Evolutionary conservation across 2,329 filamentous ascomycete species (phyloP).

Genomic region (Xylariaceae sp.): DNA sequence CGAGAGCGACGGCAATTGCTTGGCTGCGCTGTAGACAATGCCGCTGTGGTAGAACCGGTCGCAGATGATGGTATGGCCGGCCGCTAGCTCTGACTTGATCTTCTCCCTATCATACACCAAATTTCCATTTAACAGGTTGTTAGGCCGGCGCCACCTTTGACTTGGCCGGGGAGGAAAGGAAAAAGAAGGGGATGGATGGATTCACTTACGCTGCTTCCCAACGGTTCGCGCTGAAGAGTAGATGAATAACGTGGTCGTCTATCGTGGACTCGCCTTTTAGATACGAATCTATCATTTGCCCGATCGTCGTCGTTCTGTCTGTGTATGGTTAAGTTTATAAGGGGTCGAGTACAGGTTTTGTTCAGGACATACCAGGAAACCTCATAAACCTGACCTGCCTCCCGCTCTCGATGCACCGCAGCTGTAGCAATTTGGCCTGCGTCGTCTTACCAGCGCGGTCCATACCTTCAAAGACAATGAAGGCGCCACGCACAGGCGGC

Average conservation of each 20-base stretch:
- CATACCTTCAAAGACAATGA: conserved; percentile 82
- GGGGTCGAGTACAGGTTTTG: no score
- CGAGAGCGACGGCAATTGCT: conserved; percentile 63
- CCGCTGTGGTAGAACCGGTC: conserved; percentile 96
- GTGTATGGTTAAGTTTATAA: not conserved
- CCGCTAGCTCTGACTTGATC: conserved; percentile 49
- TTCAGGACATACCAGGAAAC: conserved; percentile 47
- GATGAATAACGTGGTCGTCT: conserved; percentile 84
- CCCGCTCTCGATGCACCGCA: conserved; percentile 46
- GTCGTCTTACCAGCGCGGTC: conserved; percentile 91
- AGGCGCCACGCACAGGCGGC: conserved; percentile 53
- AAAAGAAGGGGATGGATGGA: not conserved
- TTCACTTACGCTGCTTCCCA: conserved; percentile 64
- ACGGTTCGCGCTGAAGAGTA: conserved; percentile 84
- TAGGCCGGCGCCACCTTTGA: no score
- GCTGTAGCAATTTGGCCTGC: conserved; percentile 67
- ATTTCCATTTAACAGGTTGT: not conserved
- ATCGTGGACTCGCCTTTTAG: conserved; percentile 65
- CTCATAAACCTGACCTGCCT: conserved; percentile 48
- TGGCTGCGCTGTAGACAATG: conserved; percentile 87
- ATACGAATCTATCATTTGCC: conserved; percentile 80
- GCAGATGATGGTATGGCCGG: conserved; percentile 71
- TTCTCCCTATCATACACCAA: conserved; percentile 35
- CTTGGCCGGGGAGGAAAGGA: not conserved
- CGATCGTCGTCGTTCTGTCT: conserved; percentile 81